Evolutionary conservation across 192 early-diverging fungal species (phyloP).

Genomic region (Podila horticola): DNA sequence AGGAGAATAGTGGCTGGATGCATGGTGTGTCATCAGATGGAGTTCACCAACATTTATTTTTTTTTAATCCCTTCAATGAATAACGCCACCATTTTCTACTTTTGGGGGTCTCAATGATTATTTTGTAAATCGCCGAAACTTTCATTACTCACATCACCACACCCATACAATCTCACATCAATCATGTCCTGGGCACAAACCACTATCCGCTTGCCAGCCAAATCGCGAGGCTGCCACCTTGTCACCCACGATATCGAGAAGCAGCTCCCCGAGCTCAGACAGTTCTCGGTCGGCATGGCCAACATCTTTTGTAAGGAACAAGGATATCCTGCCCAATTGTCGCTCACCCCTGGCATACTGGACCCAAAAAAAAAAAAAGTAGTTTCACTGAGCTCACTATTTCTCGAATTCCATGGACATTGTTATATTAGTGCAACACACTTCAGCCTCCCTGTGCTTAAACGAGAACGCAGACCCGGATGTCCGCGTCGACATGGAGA

Average conservation of each 20-base stretch:
- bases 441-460: slow-evolving; percentile 86
- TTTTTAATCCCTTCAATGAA: not conserved
- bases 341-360: too few species aligned
- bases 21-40: not conserved
- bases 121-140: too few species aligned
- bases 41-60: not conserved
- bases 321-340: not conserved
- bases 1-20: not conserved
- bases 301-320: slow-evolving; percentile 78
- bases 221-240: slow-evolving; percentile 78
- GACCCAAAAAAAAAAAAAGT: too few species aligned
- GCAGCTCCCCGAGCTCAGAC: slow-evolving; percentile 70
- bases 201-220: slow-evolving; percentile 66
- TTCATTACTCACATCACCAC: too few species aligned
- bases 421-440: slow-evolving; percentile 80
- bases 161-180: not conserved
- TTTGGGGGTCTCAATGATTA: not conserved
- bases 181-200: slow-evolving; percentile 76
- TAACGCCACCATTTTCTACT: not conserved
- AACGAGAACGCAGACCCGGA: slow-evolving; percentile 89
- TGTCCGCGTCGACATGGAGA: slow-evolving; percentile 87
- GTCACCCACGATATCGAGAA: slow-evolving; percentile 75
- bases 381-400: too few species aligned
- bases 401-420: not conserved
- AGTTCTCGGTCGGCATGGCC: slow-evolving; percentile 82